Evolutionary conservation across 768 basidiomycete species (phyloP), one percentile per base, ranked within the genome.

Genomic region (Polyporus arcularius): DNA sequence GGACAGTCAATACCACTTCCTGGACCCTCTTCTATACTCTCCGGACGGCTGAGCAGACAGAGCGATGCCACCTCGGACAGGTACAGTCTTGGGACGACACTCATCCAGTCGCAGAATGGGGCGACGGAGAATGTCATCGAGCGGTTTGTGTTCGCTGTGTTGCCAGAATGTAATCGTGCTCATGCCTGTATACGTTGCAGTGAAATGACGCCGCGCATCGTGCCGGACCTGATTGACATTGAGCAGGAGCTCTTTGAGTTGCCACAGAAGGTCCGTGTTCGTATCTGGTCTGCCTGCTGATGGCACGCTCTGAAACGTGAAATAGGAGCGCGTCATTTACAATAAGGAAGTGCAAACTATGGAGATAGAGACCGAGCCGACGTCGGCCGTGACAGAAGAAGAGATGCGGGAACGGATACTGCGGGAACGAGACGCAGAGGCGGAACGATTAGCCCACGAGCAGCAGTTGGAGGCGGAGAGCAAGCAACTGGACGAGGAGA

Each of bases 211-310:
- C 86, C 88, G 11, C 81, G 89, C 45, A 79, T 82, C 32, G 77
- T 86, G 45, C 83, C 84, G n/a, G 92, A 93, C 69, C 80, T 94
- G n/a, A 84, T 96, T 52, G 92, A 96, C 65, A 81, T 92, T 16
- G 91, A 94, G 64, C 88, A 93, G 68, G 95, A 97, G 70, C 76
- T 97, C 5, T 96, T 93, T 66, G 94, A 96, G 67, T 76, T 95
- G 11, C 94, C 94, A 2, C 86, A 89, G 68, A 93, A 90, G 79
- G 94, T 93, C n/a, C 30, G 68, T 58, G 3, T 28, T 9, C 12
- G n/a, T 8, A 7, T 35, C 3, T 46, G 26, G 15, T 12, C n/a
- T 21, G 21, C n/a, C 38, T 18, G 16, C 39, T 26, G 12, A 41
- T 35, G 7, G 32, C 43, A 55, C 2, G 66, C n/a, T 55, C 54